Evolutionary conservation across 345 rosid species (phyloP).

Genomic region (Erysimum cheiranthoides): DNA sequence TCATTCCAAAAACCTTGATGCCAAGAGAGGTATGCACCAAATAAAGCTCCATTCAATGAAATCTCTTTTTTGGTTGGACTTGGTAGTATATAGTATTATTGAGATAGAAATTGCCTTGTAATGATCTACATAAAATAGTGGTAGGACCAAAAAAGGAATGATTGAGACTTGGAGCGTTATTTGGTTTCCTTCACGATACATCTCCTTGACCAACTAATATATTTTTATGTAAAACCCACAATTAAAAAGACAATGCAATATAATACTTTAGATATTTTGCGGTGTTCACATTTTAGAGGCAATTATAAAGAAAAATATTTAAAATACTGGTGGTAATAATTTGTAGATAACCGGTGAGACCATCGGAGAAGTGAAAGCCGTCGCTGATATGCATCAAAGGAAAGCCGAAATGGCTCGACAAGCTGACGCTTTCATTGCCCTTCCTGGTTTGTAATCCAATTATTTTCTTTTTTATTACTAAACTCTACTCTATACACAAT

Average conservation of each 20-base stretch:
- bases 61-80: slow-evolving; percentile 22
- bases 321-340: neutral
- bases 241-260: slow-evolving; percentile 21
- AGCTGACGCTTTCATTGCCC: slow-evolving; percentile 95
- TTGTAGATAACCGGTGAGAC: slow-evolving; percentile 79
- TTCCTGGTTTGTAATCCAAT: slow-evolving; percentile 64
- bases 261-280: slow-evolving; percentile 18
- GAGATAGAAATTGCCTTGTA: slow-evolving; percentile 36
- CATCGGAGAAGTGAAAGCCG: slow-evolving; percentile 91
- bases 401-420: slow-evolving; percentile 97
- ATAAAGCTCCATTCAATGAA: slow-evolving; percentile 8
- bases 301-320: neutral
- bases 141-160: slow-evolving; percentile 49
- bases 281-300: slow-evolving; percentile 36
- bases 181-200: slow-evolving; percentile 43
- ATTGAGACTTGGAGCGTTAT: slow-evolving; percentile 41
- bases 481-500: neutral
- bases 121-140: slow-evolving; percentile 46
- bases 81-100: slow-evolving; percentile 35
- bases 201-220: slow-evolving; percentile 44
- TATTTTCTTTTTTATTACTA: neutral
- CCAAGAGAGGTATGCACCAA: slow-evolving; percentile 75
- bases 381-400: slow-evolving; percentile 92
- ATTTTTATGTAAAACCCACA: slow-evolving; percentile 27
- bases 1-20: slow-evolving; percentile 83